Conservation (phyloP, 2,329 filamentous ascomycete genomes). For the Conoideocrella luteorostrata region DNA sequence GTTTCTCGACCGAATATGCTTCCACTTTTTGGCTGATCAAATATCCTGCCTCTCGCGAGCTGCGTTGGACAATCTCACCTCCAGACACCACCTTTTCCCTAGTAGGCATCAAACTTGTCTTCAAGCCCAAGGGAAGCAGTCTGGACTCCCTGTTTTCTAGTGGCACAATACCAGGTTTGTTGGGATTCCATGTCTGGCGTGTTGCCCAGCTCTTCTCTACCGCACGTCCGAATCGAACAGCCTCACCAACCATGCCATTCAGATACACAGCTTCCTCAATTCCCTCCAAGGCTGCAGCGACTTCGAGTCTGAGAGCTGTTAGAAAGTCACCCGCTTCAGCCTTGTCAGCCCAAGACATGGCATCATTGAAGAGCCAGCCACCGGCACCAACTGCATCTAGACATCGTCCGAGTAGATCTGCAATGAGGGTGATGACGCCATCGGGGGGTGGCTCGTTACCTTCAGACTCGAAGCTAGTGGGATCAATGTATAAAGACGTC, state of each 20-base stretch:
- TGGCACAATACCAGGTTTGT: constrained; percentile 37
- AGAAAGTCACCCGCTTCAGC: constrained; percentile 58
- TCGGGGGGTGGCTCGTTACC: constrained; percentile 48
- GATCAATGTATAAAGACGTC: constrained; percentile 65
- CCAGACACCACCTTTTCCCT: constrained; percentile 56
- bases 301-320: constrained; percentile 58
- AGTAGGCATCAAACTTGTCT: constrained; percentile 45
- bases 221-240: constrained; percentile 52
- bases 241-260: constrained; percentile 58
- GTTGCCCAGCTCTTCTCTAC: constrained; percentile 25
- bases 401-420: constrained; percentile 64
- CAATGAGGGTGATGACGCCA: constrained; percentile 63
- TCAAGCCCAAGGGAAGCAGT: constrained; percentile 68
- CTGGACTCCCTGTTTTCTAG: constrained; percentile 38
- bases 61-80: constrained; percentile 65
- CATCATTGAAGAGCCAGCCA: constrained; percentile 64
- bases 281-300: constrained; percentile 64
- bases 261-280: constrained; percentile 63
- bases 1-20: constrained; percentile 75
- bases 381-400: constrained; percentile 69
- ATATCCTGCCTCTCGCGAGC: constrained; percentile 66
- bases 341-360: constrained; percentile 42
- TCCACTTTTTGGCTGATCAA: constrained; percentile 74
- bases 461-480: constrained; percentile 38
- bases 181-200: constrained; percentile 23